These are phyloP conservation scores for Jackrogersella multiformis DNA, from an alignment of 495 filamentous ascomycete species.

Conservation along the genomic window DNA sequence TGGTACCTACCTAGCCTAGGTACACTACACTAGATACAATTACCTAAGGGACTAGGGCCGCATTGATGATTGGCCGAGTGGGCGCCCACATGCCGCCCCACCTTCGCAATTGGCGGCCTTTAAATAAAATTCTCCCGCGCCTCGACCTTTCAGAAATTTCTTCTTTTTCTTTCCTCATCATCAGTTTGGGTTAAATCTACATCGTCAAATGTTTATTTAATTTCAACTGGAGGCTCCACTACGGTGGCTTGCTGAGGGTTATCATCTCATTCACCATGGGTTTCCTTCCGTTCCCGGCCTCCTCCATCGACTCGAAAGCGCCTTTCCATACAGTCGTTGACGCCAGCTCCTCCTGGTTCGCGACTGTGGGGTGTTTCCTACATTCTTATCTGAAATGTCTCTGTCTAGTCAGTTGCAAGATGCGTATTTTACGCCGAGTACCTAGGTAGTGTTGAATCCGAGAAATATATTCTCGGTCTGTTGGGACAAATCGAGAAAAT, in stretches of 20 bases:
- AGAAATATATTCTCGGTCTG: too few relatives aligned
- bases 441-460: too few relatives aligned
- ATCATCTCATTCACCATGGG: constrained; percentile 53
- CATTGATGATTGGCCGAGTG: constrained; percentile 11
- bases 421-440: neutral
- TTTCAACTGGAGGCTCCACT: constrained; percentile 57
- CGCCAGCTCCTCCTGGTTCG: constrained; percentile 54
- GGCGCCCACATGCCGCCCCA: constrained; percentile 12
- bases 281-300: constrained; percentile 67
- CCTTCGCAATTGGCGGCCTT: constrained; percentile 7
- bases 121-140: constrained; percentile 37
- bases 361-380: constrained; percentile 63
- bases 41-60: neutral
- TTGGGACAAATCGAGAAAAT: neutral
- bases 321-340: constrained; percentile 55
- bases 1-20: too few relatives aligned
- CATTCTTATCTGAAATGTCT: constrained; percentile 39
- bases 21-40: too few relatives aligned
- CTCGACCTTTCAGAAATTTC: constrained; percentile 2
- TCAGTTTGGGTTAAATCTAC: constrained; percentile 58
- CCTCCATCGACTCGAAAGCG: constrained; percentile 52
- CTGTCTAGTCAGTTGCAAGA: neutral
- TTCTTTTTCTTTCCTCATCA: constrained; percentile 55
- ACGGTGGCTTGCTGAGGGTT: constrained; percentile 65
- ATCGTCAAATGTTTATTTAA: constrained; percentile 55